A percentile compares a stretch with the other conserved stretches of the same genome.
Evolutionary conservation across 495 filamentous ascomycete species (phyloP).

Genomic region (Sphaerosporella brunnea): DNA sequence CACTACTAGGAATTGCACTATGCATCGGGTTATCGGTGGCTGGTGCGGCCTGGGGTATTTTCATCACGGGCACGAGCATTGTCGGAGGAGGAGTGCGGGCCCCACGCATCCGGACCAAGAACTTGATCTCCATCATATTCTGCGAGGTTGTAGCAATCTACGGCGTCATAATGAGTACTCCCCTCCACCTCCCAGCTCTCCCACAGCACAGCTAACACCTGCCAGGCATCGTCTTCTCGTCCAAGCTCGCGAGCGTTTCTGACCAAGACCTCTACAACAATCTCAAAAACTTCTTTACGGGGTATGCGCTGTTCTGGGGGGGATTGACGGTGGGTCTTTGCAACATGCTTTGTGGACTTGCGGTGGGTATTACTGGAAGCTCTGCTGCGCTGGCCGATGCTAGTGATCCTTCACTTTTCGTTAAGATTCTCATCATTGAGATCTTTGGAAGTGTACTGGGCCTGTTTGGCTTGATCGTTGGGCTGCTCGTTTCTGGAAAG

Average conservation of each 20-base stretch:
- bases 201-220: neutral
- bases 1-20: slow-evolving; percentile 70
- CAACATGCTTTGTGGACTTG: slow-evolving; percentile 88
- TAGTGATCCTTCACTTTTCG: slow-evolving; percentile 85
- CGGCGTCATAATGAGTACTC: slow-evolving; percentile 82
- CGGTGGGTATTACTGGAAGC: slow-evolving; percentile 93
- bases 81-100: slow-evolving; percentile 89
- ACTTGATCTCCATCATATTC: slow-evolving; percentile 99
- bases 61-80: slow-evolving; percentile 97
- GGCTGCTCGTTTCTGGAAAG: slow-evolving; percentile 67
- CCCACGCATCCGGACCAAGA: slow-evolving; percentile 94
- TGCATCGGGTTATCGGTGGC: slow-evolving; percentile 93
- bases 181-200: neutral
- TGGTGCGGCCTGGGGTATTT: slow-evolving; percentile 97
- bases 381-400: slow-evolving; percentile 92
- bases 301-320: slow-evolving; percentile 88
- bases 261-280: slow-evolving; percentile 40
- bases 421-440: slow-evolving; percentile 97
- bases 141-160: slow-evolving; percentile 99
- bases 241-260: slow-evolving; percentile 44
- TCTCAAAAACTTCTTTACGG: slow-evolving; percentile 71
- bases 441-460: slow-evolving; percentile 99
- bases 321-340: slow-evolving; percentile 85
- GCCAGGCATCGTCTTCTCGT: slow-evolving; percentile 65
- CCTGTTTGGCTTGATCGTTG: slow-evolving; percentile 89